Evolutionary conservation across 106 monocot species (phyloP), one percentile per base, ranked within the genome.

Genomic region (Dioscorea zingiberensis): DNA sequence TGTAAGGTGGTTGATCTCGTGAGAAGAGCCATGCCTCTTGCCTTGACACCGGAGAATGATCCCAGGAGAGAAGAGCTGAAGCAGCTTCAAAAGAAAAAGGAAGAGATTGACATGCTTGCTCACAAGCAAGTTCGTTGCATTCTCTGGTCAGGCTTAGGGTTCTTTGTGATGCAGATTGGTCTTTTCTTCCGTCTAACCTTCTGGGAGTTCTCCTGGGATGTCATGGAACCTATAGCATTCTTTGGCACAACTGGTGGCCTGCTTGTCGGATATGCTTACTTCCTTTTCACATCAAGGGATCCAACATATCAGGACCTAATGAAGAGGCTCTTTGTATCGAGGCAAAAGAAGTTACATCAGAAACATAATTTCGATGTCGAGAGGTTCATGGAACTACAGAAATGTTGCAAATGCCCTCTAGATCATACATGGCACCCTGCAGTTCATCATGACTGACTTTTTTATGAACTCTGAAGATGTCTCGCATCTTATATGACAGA

Each of bases 141-240:
- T 25, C 79, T 97, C 15, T 97, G 92, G 92, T 77, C 81, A 7
- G 97, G 97, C 2, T 51, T 97, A 23, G 97, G 88, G 10, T 73
- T 86, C 66, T 66, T 79, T 9, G 32, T 97, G 1, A 48, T 54
- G 14, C 92, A 97, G 44, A 64, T 88, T n/a, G 84, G 97, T 16
- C 81, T 97, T 56, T 97, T 97, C 76, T 92, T 91, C 32, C 76
- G 97, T 18, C 83, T 97, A 6, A 92, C 97, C 3, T 97, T 97
- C 71, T 97, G 97, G 97, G 97, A 97, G 68, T 92, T 92, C 82
- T 97, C 97, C 0, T 97, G 97, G 97, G 97, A 97, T 62, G 88
- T 97, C 26, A 97, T 97, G 97, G 97, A 97, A 44, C 97, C 97
- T 0, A 74, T 97, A 5, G 81, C 97, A 1, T 97, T 86, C 75